These are phyloP conservation scores for Sphagnum fallax DNA, from an alignment of 228 moss, liverwort and hornwort genomes.

Conservation along the genomic window DNA sequence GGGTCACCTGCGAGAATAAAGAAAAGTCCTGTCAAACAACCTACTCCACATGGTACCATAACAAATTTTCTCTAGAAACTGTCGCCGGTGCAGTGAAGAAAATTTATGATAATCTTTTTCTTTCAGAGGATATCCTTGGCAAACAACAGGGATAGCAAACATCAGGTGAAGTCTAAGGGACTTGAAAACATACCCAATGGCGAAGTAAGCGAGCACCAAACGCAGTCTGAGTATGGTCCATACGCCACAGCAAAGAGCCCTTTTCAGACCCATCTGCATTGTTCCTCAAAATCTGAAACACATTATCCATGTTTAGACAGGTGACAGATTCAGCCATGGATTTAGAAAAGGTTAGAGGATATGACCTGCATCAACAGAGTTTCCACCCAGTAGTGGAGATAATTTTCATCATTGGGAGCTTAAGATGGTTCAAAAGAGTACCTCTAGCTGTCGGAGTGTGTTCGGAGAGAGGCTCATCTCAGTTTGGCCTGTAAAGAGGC, in stretches of 20 bases:
- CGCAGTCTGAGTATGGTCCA: conserved; percentile 83
- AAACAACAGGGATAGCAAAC: too few species aligned
- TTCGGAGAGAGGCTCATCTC: conserved; percentile 97
- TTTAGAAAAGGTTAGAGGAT: too few species aligned
- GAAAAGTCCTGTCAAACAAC: neutral
- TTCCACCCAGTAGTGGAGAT: too few species aligned
- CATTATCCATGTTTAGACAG: neutral
- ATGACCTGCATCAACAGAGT: too few species aligned
- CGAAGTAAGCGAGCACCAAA: conserved; percentile 90
- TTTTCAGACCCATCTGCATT: conserved; percentile 77
- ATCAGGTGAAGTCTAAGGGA: too few species aligned
- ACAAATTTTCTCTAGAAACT: too few species aligned
- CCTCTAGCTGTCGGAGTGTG: conserved; percentile 92
- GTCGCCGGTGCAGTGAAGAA: too few species aligned
- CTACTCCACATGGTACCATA: too few species aligned
- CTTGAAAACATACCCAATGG: conserved; percentile 62
- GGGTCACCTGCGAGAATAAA: conserved; percentile 61
- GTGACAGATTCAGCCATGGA: too few species aligned
- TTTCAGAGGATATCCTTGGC: too few species aligned
- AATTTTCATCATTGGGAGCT: too few species aligned
- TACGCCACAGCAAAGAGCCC: conserved; percentile 89
- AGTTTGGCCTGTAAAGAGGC: conserved; percentile 53
- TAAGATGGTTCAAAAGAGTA: conserved; percentile 5
- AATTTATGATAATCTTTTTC: too few species aligned
- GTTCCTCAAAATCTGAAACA: conserved; percentile 77